Evolutionary conservation across 495 filamentous ascomycete species (phyloP).

Genomic region (Chlorociboria aeruginascens): DNA sequence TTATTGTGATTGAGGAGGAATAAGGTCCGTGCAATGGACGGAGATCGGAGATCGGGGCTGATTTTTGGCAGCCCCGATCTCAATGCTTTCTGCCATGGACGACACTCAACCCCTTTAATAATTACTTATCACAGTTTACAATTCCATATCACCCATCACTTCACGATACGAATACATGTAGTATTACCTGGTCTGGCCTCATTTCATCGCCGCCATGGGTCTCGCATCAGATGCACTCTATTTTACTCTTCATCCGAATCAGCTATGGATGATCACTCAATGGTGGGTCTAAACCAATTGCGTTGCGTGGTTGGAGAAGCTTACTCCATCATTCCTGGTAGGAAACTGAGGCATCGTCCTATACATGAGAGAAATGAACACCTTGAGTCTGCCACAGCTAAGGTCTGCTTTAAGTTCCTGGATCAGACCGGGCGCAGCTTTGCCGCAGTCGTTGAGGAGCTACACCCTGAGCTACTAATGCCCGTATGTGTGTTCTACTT

Average conservation of each 20-base stretch:
- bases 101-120: too few relatives aligned
- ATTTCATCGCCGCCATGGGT: constrained; percentile 31
- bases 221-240: constrained; percentile 49
- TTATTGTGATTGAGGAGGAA: too few relatives aligned
- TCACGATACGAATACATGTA: too few relatives aligned
- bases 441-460: constrained; percentile 82
- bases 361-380: constrained; percentile 69
- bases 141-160: too few relatives aligned
- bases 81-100: too few relatives aligned
- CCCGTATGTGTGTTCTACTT: constrained; percentile 89
- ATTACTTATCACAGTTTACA: too few relatives aligned
- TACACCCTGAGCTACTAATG: constrained; percentile 85
- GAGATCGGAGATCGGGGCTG: too few relatives aligned
- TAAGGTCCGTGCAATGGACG: too few relatives aligned
- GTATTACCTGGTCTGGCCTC: too few relatives aligned
- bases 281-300: constrained; percentile 43
- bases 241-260: constrained; percentile 60
- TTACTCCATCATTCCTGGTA: constrained; percentile 23
- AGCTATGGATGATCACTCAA: constrained; percentile 82
- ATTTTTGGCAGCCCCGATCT: too few relatives aligned
- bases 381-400: constrained; percentile 62
- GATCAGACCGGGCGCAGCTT: constrained; percentile 88
- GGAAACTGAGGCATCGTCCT: constrained; percentile 93
- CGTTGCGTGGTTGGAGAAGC: too few relatives aligned
- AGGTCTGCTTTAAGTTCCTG: constrained; percentile 75